These are phyloP conservation scores for Przewalskia tangutica DNA, from an alignment of 257 asterid species.

Conservation along the genomic window DNA sequence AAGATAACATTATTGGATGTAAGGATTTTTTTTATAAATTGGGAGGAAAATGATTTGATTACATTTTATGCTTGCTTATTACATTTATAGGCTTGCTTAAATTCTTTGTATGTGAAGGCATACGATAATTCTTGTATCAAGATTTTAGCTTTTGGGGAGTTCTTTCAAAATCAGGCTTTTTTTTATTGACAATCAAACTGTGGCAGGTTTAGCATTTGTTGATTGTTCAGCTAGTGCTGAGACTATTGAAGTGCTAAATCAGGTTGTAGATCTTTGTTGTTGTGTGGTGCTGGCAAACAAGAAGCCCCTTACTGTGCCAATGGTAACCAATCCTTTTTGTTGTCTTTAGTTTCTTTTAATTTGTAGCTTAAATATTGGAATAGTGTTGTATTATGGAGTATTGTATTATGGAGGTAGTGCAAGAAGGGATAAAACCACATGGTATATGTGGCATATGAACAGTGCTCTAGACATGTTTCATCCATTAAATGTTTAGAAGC, in stretches of 20 bases:
- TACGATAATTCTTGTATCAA: neutral
- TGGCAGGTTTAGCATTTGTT: no score
- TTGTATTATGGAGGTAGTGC: no score
- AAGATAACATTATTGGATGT: neutral
- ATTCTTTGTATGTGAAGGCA: neutral
- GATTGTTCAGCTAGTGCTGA: no score
- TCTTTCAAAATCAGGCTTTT: no score
- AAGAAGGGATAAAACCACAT: neutral
- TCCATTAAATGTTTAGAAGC: neutral
- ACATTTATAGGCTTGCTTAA: neutral
- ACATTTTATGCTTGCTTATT: neutral
- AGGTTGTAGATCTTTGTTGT: no score
- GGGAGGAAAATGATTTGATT: neutral
- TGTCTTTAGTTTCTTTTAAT: conserved; percentile 5
- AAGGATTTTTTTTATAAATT: neutral
- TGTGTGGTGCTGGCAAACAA: conserved; percentile 92
- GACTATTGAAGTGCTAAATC: no score
- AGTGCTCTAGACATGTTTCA: no score
- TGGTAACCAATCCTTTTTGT: conserved; percentile 34
- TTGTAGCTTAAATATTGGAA: neutral
- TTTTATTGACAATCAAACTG: no score
- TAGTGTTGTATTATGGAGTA: no score
- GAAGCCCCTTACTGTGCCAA: conserved; percentile 72
- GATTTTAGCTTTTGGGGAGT: no score
- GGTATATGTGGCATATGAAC: neutral